Evolutionary conservation across 116 monocot species (phyloP).

Genomic region (Iris pallida): DNA sequence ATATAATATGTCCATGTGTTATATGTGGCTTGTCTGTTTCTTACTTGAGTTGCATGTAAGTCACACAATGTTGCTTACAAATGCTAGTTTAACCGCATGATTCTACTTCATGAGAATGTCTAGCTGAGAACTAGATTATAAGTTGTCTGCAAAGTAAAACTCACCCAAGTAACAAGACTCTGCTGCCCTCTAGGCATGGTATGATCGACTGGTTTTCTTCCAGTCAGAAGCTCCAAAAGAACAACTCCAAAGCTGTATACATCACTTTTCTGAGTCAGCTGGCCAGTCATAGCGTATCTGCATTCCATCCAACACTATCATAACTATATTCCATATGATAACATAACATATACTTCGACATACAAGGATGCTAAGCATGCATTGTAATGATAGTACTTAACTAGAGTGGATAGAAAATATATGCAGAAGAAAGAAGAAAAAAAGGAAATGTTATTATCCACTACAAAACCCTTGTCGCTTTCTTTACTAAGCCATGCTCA

Average conservation of each 20-base stretch:
- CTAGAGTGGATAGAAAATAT: too few relatives aligned
- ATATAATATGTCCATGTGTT: too few relatives aligned
- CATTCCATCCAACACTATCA: conserved; percentile 1
- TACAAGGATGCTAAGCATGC: too few relatives aligned
- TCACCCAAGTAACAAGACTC: conserved; percentile 93
- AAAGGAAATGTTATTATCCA: too few relatives aligned
- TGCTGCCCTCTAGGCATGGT: conserved; percentile 98
- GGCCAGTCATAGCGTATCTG: conserved; percentile 98
- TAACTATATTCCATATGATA: not conserved
- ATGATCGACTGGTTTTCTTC: conserved; percentile 94
- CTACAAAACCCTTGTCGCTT: too few relatives aligned
- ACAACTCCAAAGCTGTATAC: conserved; percentile 97
- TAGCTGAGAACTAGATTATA: conserved; percentile 60
- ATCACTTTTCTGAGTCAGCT: conserved; percentile 91
- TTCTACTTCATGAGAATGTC: conserved; percentile 18
- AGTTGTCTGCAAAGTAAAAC: not conserved
- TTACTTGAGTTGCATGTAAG: too few relatives aligned
- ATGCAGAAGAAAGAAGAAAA: too few relatives aligned
- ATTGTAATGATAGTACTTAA: too few relatives aligned
- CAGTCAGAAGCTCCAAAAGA: conserved; percentile 91
- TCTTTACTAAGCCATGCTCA: too few relatives aligned
- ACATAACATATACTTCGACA: too few relatives aligned
- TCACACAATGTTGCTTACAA: conserved; percentile 24
- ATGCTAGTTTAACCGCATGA: conserved; percentile 55
- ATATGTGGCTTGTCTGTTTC: too few relatives aligned